Evolutionary conservation across 1,284 basidiomycete genomes (phyloP), one percentile per base, ranked within the genome.

Genomic region (Hypsizygus ulmarius): DNA sequence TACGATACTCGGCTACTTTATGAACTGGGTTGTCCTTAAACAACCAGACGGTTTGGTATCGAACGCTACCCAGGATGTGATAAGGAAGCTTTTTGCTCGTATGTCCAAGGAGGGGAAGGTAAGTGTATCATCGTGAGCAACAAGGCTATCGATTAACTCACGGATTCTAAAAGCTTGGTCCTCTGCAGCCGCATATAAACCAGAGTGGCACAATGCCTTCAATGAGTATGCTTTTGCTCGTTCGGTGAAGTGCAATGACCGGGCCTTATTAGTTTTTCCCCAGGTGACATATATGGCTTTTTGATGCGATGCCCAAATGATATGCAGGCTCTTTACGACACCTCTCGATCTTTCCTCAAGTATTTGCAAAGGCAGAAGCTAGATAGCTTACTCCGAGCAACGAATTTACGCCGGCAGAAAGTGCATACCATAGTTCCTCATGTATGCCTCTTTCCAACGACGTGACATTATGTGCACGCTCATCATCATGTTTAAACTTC

Each of bases 1-100:
- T 1, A 50, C 69, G 0, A 56, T 76, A 9, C 51, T 73, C 4
- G 73, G 69, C n/a, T 70, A 72, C 42, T 75, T 71, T 43, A 72
- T 75, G 72, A 76, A 77, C 44, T 76, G 75, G 74, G 47, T 49
- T 7, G 14, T 34, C 8, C 21, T 25, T 4, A 14, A 38, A 1
- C 51, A 63, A 40, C 12, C 49, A 28, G 46, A 56, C 7, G 62
- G 51, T 3, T 14, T 41, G 2, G 53, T 40, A 2, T 21, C 33
- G 5, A 32, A 21, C 4, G 44, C 50, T 9, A 28, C 33, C 6
- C 9, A 21, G 15, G 9, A 16, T 25, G 25, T 40, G 6, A 11
- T 29, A 2, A 14, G 1, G n/a, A 10, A 33, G n/a, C 40, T 57
- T 19, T n/a, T 39, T 7, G 28, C 21, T 7, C n/a, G 33, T 12